A percentile compares a stretch with the other conserved stretches of the same genome.
Evolutionary conservation across 805 yeast genomes (phyloP).

Genomic region (Starmerella vitae): DNA sequence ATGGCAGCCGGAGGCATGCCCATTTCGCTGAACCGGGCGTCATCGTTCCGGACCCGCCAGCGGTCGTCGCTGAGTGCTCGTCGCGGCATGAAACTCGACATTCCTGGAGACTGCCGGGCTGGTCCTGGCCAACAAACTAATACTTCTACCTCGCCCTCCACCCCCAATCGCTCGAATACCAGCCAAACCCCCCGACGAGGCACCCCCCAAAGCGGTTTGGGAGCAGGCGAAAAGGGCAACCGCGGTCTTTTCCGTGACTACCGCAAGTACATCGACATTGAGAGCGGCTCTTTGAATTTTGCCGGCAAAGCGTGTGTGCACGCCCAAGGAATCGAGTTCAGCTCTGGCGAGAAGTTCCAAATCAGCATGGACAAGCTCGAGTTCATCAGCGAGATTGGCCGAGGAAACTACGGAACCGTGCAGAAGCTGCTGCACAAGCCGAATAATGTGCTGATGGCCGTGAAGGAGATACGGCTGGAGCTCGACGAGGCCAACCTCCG

Average conservation of each 20-base stretch:
- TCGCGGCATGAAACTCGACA: constrained; percentile 26
- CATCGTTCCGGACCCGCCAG: constrained; percentile 16
- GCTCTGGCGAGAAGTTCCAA: constrained; percentile 73
- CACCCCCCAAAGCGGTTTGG: background rate
- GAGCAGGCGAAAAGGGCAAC: constrained; percentile 6
- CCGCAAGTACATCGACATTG: constrained; percentile 77
- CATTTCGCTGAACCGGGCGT: constrained; percentile 12
- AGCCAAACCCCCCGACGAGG: background rate
- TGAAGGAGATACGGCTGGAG: constrained; percentile 91
- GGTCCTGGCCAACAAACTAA: background rate
- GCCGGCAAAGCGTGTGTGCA: constrained; percentile 88
- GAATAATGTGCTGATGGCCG: constrained; percentile 84
- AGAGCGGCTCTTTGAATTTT: constrained; percentile 82
- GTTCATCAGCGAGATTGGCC: constrained; percentile 63
- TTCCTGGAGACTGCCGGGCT: constrained; percentile 7
- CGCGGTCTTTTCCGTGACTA: constrained; percentile 55
- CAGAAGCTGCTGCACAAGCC: constrained; percentile 88
- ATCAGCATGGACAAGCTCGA: constrained; percentile 76
- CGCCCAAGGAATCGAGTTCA: constrained; percentile 82
- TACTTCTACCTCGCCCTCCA: background rate
- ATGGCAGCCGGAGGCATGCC: constrained; percentile 14
- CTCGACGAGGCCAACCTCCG: constrained; percentile 86
- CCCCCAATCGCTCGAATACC: background rate
- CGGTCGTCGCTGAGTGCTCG: constrained; percentile 25
- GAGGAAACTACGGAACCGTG: constrained; percentile 95